Evolutionary conservation across 108 stramenopile genomes (phyloP), one percentile per base, ranked within the genome.

Genomic region (Fragilariopsis cylindrus): DNA sequence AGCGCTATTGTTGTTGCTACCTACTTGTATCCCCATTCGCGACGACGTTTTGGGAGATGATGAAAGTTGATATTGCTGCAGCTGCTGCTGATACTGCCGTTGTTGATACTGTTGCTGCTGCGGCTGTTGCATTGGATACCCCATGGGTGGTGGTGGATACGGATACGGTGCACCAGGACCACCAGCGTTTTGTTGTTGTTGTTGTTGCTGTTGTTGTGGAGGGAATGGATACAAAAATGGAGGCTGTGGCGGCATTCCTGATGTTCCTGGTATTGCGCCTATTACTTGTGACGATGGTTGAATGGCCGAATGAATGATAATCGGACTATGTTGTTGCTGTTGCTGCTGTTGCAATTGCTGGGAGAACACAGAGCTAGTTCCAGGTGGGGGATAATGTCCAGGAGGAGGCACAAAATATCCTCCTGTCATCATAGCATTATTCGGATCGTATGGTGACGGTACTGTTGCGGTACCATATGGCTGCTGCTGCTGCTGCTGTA

Each of bases 221-320:
- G 5, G 15, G 3, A 68, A 68, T 5, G 67, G 67, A 18, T 68
- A 68, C 11, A 50, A 52, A n/a, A 65, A 65, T 16, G 44, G 65
- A 15, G 65, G 65, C 44, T 68, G 49, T 39, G 67, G 67, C 9
- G 7, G 5, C 42, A 45, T 45, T 4, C 62, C 62, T 63, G 43
- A 42, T 4, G 62, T 11, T 9, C 62, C 62, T n/a, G 11, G 39
- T 21, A 11, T 9, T 42, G 43, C 1, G 13, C 44, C 67, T 9
- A 52, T 18, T 18, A 18, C 45, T 40, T n/a, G 49, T 8, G 18
- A 12, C 21, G 18, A 12, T 50, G 67, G 67, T 50, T 48, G 49
- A 50, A 50, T 68, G 62, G 62, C 43, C 0, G 62, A 63, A 48
- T 68, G 67, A 21, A 50, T 50, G 48, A 68, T 68, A 39, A 65